Conservation (phyloP, 805 yeast species). For the Candida bentonensis region DNA sequence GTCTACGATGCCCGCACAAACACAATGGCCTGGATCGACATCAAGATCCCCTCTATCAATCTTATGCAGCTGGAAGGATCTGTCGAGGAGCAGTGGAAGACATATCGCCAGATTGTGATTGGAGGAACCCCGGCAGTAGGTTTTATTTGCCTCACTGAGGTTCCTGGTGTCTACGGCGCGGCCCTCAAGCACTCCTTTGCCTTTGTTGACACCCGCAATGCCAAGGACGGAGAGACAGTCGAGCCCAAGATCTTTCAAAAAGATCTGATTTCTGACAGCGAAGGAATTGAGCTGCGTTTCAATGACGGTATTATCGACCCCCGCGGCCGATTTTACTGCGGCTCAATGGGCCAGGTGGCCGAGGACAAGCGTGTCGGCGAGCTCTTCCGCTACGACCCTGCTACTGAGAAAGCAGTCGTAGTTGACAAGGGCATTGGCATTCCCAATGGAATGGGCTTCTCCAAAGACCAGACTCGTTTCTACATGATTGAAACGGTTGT, state of each 20-base stretch:
- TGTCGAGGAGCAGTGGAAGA: conserved; percentile 5
- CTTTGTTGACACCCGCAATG: conserved; percentile 28
- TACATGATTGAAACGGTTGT: conserved; percentile 42
- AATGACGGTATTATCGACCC: conserved; percentile 79
- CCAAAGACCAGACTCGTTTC: conserved; percentile 26
- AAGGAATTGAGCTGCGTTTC: conserved; percentile 31
- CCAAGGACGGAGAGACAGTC: conserved; percentile 18
- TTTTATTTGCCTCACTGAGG: conserved; percentile 50
- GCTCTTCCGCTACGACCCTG: conserved; percentile 29
- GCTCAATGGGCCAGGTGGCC: conserved; percentile 41
- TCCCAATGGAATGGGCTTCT: conserved; percentile 64
- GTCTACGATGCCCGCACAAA: conserved; percentile 17
- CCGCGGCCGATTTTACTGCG: conserved; percentile 64
- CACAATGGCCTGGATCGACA: conserved; percentile 21
- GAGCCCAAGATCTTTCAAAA: conserved; percentile 20
- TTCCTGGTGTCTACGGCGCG: conserved; percentile 37
- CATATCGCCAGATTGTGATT: neutral
- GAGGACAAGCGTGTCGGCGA: conserved; percentile 33
- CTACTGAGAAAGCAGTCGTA: conserved; percentile 10
- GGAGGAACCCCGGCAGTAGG: conserved; percentile 35
- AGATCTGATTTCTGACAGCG: conserved; percentile 7
- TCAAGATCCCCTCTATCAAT: conserved; percentile 4
- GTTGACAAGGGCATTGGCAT: conserved; percentile 32
- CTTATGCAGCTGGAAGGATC: neutral
- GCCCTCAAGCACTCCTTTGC: conserved; percentile 60